These are phyloP conservation scores for Populus hybrid DNA, from an alignment of 441 rosid genomes.

Conservation along the genomic window DNA sequence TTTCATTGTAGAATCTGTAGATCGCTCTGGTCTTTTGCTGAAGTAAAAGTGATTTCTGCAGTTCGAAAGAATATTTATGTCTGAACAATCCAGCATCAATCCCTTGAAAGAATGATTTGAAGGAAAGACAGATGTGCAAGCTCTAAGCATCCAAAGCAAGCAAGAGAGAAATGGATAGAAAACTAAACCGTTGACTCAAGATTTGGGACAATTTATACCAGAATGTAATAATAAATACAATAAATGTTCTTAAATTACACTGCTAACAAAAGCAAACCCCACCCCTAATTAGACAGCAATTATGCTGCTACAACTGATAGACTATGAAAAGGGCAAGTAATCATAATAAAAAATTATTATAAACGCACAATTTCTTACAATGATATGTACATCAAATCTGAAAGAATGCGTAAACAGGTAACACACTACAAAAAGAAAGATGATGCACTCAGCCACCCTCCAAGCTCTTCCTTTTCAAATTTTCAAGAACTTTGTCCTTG, in stretches of 20 bases:
- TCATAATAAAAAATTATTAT: conserved; percentile 16
- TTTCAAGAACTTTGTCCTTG: conserved; percentile 63
- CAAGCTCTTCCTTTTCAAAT: conserved; percentile 7
- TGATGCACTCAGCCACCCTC: conserved; percentile 14
- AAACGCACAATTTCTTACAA: conserved; percentile 32
- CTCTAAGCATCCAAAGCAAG: neutral
- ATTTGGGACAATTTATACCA: neutral
- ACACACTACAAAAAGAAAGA: no score
- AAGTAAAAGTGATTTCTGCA: conserved; percentile 35
- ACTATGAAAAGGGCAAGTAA: conserved; percentile 22
- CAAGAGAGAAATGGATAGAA: neutral
- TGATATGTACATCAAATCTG: conserved; percentile 54
- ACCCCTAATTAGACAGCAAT: conserved; percentile 30
- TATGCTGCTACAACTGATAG: conserved; percentile 29
- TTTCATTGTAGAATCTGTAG: neutral
- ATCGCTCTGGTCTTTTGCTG: conserved; percentile 5
- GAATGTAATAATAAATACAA: conserved; percentile 18
- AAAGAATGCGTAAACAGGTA: conserved; percentile 38
- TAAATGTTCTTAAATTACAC: conserved; percentile 22
- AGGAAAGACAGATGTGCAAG: neutral
- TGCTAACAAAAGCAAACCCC: conserved; percentile 21
- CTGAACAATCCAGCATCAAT: neutral
- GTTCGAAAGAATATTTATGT: conserved; percentile 56
- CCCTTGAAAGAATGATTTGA: neutral
- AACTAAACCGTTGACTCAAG: neutral